Base-by-base conservation (phyloP, 2,329 filamentous ascomycete species). In the Cercospora sp. region DNA sequence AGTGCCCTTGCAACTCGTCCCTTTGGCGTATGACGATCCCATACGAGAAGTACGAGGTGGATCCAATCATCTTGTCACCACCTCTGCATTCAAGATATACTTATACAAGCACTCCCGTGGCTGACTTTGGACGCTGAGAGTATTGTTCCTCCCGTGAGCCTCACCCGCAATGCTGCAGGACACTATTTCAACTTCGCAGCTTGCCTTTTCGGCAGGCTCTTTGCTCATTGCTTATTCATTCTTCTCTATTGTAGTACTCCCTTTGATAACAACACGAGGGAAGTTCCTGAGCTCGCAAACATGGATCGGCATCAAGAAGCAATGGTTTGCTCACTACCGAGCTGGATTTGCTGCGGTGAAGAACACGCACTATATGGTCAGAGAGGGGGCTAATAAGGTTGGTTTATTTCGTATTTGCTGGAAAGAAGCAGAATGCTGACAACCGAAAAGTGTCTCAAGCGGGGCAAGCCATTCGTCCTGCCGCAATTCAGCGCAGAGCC, bases 401-500 rank as follows among this genome's bases (percentile, higher is more conserved):
- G 6, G 10, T 12, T 12, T 21, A 24, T 24, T 13, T 26, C 13
- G 2, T 53, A 3, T 2, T 53, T 7, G 24, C 24, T 16, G 21
- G 2, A 53, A 28, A 16, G 13, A 13, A 7, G 24, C 21, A 9
- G 3, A 49, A 21, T 49, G 49, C 49, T 53, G 49, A 53, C 21
- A 16, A 6, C 21, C 9, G 21, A 1, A 21, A 60, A 71, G 68
- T 73, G 51, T 55, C 68, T 69, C 21, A 71, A 66, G 37, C 53
- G 62, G 16, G 66, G 61, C 37, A 66, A 62, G 43, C 67, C 66
- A 2, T 72, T 73, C 58, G 63, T 72, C n/a, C 59, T 74, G 18
- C 72, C 72, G 2, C 72, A 74, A 21, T 73, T 73, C 57, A 70
- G 61, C 37, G 63, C 65, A 13, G 61, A 64, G 53, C 71, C 71